Base-by-base conservation (phyloP, 2,329 filamentous ascomycete species). In the Colletotrichum camelliae region DNA sequence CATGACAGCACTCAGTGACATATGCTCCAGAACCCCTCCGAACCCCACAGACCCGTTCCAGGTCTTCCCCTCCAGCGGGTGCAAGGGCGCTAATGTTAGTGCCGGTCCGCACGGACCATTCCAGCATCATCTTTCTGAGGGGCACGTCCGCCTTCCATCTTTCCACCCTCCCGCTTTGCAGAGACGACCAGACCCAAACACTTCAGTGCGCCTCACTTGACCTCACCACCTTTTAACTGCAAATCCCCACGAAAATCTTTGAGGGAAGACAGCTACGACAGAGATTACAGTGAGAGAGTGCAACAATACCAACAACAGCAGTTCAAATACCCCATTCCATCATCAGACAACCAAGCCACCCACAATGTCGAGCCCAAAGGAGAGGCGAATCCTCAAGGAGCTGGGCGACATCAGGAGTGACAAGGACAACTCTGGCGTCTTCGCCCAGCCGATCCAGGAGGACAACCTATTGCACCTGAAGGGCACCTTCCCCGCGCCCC, bases 401-500 rank as follows among this genome's bases (percentile, higher is more conserved):
- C 89, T 97, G 72, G 86, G 87, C 77, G 95, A 96, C 81, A 95
- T 97, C 79, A 86, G 92, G 66, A 88, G 88, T 76, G 97, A 99
- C 89, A 86, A 83, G 76, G 89, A 91, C 72, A 91, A 91, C 77
- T 97, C 95, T 24, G 93, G 95, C 76, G 95, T 98, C 80, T 89
- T 89, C 35, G 95, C 94, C 16, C 88, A 92, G 69, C 89, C 93
- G 1, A 86, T 92, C 73, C 89, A 91, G 77, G 91, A 91, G 62
- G 90, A 92, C 77, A 94, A 96, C 84, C 87, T 98, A 72, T 95
- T 93, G 74, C 94, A 96, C 81, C 92, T 99, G 77, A 93, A 93
- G 79, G 97, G 96, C 74, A 91, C 92, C 73, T 97, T 99, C 83
- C 90, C 90, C 48, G 97, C 95, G 0, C 97, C 97, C 1, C 96